These are phyloP conservation scores for Gloeopeniophorella convolvens DNA, from an alignment of 768 basidiomycete genomes.

Conservation along the genomic window DNA sequence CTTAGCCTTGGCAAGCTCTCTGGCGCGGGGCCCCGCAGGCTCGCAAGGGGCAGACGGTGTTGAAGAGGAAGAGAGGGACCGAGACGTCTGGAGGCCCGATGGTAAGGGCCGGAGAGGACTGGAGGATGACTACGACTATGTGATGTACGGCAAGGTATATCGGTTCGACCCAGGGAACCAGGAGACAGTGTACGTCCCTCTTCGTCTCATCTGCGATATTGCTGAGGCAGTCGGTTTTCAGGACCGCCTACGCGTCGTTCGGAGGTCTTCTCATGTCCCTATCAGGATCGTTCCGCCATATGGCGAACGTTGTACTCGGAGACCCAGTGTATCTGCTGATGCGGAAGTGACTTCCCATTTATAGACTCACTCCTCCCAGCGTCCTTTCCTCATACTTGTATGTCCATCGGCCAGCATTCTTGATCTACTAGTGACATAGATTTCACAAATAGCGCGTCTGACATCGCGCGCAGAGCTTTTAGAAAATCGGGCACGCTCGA, in stretches of 20 bases:
- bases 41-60: conserved; percentile 44
- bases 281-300: conserved; percentile 86
- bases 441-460: no score
- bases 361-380: neutral
- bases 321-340: conserved; percentile 89
- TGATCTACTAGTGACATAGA: no score
- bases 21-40: conserved; percentile 49
- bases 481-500: no score
- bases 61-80: conserved; percentile 63
- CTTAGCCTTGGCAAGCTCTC: conserved; percentile 78
- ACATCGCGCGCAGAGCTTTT: no score
- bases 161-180: conserved; percentile 85
- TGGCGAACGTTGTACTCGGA: conserved; percentile 87
- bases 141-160: conserved; percentile 99
- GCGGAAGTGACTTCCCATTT: conserved; percentile 39
- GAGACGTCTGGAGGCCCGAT: conserved; percentile 80
- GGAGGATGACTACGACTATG: conserved; percentile 97
- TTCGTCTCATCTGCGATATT: conserved; percentile 3
- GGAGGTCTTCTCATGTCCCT: conserved; percentile 94
- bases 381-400: no score
- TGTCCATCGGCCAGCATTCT: no score
- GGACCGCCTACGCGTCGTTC: conserved; percentile 94
- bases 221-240: conserved; percentile 29
- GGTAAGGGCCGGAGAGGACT: conserved; percentile 74
- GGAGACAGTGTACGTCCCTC: conserved; percentile 73